Percentiles rank a stretch among this genome's conserved stretches.
These are phyloP conservation scores for Trypanosoma boissoni DNA, from an alignment of 208 protist species.

Conservation along the genomic window DNA sequence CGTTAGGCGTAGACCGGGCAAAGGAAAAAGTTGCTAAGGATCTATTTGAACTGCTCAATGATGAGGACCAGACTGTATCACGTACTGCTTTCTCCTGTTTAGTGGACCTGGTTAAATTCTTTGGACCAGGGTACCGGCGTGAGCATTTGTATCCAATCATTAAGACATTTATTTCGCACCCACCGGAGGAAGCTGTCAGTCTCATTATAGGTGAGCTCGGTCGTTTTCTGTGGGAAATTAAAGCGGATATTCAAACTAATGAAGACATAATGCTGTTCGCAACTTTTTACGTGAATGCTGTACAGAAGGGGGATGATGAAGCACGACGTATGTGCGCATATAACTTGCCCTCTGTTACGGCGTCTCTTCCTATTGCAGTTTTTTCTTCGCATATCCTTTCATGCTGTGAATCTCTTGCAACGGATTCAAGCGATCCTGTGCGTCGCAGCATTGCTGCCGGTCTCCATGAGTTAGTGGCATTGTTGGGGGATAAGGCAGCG, in stretches of 20 bases:
- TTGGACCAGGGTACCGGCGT: conserved; percentile 76
- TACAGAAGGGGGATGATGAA: conserved; percentile 54
- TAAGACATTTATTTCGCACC: conserved; percentile 78
- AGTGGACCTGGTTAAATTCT: conserved; percentile 89
- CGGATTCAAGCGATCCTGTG: conserved; percentile 47
- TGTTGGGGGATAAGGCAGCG: conserved; percentile 66
- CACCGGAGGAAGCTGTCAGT: conserved; percentile 77
- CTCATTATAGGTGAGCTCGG: conserved; percentile 86
- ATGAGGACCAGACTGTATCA: conserved; percentile 86
- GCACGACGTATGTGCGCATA: conserved; percentile 80
- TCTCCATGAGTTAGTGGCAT: conserved; percentile 78
- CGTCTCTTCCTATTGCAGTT: conserved; percentile 71
- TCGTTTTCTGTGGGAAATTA: conserved; percentile 83
- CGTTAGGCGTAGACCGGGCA: conserved; percentile 72
- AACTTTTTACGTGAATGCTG: conserved; percentile 69
- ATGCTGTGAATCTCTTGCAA: conserved; percentile 60
- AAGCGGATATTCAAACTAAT: conserved; percentile 72
- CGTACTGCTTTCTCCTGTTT: conserved; percentile 85
- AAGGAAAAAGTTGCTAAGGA: conserved; percentile 74
- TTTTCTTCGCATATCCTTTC: conserved; percentile 64
- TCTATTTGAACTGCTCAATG: conserved; percentile 88
- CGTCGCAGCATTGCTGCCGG: conserved; percentile 72
- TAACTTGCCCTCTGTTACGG: conserved; percentile 86
- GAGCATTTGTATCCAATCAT: conserved; percentile 89
- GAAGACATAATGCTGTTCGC: conserved; percentile 83